Evolutionary conservation across 1,284 basidiomycete genomes (phyloP), one percentile per base, ranked within the genome.

Genomic region (Malassezia yamatoensis): DNA sequence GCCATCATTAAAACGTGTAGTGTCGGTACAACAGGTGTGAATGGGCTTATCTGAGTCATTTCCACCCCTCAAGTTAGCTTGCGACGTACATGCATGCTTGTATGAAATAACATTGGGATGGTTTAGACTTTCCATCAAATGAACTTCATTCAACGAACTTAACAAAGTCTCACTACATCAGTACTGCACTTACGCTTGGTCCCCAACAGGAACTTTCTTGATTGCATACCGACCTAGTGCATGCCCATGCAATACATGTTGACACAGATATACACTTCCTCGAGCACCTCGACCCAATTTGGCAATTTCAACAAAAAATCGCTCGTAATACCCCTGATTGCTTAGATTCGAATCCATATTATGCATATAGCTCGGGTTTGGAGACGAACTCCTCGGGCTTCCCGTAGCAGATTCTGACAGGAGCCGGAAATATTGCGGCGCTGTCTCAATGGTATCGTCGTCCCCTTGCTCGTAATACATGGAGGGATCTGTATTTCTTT

Each of bases 31-130:
- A 50, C 46, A 2, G 72, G 72, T 7, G 62, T 57, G 36, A 70
- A 72, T 7, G 57, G 38, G 8, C 59, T 62, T 18, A 60, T 35
- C 52, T 64, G 64, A 8, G 64, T 58, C 41, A 61, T 59, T 72
- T 96, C 90, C 16, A 96, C 82, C 90, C 54, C 45, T 47, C 33
- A 29, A n/a, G n/a, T 34, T 5, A 34, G 32, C 20, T 11, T 11
- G 16, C 29, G 15, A 47, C 45, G 45, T 35, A 47, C 90, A 96
- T 0, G 90, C 84, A 66, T 94, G 90, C 75, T 94, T 90, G 70
- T 94, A 94, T 15, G 87, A 88, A 60, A 94, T 83, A 63, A 96
- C 89, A 63, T 94, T 93, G 3, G 85, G 86, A 77, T 96, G 90
- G 51, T 85, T 83, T 4, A 96, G 78, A n/a, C 81, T 79, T 71